Conservation (phyloP, 495 filamentous ascomycete species). For the Echria macrotheca region DNA sequence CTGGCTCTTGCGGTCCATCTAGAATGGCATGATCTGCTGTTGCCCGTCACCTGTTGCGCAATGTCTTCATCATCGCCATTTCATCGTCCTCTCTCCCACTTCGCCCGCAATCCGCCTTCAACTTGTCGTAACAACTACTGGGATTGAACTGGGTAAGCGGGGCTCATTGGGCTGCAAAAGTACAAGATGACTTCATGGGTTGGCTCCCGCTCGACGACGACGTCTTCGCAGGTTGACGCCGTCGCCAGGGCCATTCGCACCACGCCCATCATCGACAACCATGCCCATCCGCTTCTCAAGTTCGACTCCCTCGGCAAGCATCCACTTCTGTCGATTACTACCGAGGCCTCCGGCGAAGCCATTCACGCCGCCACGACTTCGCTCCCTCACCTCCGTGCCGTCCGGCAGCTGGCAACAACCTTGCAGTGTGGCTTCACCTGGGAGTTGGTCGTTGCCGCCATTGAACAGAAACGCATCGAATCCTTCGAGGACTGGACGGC, state of each 20-base stretch:
- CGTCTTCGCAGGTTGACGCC: constrained; percentile 25
- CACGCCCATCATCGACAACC: constrained; percentile 82
- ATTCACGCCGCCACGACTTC: constrained; percentile 50
- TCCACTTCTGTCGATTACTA: constrained; percentile 63
- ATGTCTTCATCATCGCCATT: background rate
- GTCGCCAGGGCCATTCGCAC: constrained; percentile 47
- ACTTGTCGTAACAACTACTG: too few relatives aligned
- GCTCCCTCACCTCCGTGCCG: constrained; percentile 65
- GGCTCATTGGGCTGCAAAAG: background rate
- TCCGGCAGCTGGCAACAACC: constrained; percentile 59
- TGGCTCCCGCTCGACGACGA: constrained; percentile 25
- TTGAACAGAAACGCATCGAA: constrained; percentile 49
- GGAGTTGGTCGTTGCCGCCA: constrained; percentile 57
- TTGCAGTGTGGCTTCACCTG: constrained; percentile 56
- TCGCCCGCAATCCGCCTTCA: too few relatives aligned
- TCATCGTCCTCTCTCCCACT: too few relatives aligned
- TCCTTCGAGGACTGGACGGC: constrained; percentile 54
- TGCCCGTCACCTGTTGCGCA: background rate
- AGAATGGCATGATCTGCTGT: background rate
- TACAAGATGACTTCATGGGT: constrained; percentile 28
- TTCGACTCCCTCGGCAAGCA: constrained; percentile 35
- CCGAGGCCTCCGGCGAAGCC: constrained; percentile 67
- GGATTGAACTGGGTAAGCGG: too few relatives aligned
- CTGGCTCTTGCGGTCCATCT: too few relatives aligned
- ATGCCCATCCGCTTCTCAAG: constrained; percentile 64